These are phyloP conservation scores for Rhodofomes roseus DNA, from an alignment of 1,284 basidiomycete genomes.

Conservation along the genomic window DNA sequence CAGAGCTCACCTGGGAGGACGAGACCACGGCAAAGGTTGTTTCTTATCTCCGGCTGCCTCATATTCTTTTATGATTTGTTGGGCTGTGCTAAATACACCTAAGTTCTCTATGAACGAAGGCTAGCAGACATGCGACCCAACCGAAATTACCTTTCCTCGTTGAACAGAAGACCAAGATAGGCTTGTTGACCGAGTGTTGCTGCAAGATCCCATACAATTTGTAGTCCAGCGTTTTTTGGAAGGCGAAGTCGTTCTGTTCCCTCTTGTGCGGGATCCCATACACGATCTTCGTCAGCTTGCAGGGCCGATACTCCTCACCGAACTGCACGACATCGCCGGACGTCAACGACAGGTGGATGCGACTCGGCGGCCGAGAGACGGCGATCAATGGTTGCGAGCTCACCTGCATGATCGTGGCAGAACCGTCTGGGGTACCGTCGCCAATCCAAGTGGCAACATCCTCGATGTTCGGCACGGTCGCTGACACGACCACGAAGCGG, in stretches of 20 bases:
- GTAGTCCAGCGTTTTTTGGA: conserved; percentile 69
- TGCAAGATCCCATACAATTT: conserved; percentile 72
- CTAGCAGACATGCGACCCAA: conserved; percentile 5
- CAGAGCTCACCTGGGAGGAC: conserved; percentile 40
- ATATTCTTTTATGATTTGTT: conserved; percentile 71
- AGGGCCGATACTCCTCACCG: conserved; percentile 87
- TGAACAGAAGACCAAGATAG: conserved; percentile 81
- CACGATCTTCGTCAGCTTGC: conserved; percentile 72
- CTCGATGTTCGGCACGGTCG: conserved; percentile 90
- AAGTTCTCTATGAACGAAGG: not conserved
- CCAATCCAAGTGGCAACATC: conserved; percentile 92
- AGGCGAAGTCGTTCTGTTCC: conserved; percentile 77
- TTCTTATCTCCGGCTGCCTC: conserved; percentile 48
- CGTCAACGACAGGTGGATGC: not conserved
- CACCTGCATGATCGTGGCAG: conserved; percentile 76
- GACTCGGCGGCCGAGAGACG: not conserved
- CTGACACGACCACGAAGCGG: conserved; percentile 87
- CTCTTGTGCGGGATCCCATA: conserved; percentile 57
- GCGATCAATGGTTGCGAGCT: conserved; percentile 2
- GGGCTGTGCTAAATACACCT: conserved; percentile 74
- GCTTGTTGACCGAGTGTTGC: conserved; percentile 69
- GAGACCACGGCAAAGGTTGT: conserved; percentile 61
- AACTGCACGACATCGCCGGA: conserved; percentile 52
- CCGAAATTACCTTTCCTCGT: conserved; percentile 69
- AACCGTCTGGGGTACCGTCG: conserved; percentile 34